These are phyloP conservation scores for Russula olivacea DNA, from an alignment of 768 basidiomycete genomes.

Conservation along the genomic window DNA sequence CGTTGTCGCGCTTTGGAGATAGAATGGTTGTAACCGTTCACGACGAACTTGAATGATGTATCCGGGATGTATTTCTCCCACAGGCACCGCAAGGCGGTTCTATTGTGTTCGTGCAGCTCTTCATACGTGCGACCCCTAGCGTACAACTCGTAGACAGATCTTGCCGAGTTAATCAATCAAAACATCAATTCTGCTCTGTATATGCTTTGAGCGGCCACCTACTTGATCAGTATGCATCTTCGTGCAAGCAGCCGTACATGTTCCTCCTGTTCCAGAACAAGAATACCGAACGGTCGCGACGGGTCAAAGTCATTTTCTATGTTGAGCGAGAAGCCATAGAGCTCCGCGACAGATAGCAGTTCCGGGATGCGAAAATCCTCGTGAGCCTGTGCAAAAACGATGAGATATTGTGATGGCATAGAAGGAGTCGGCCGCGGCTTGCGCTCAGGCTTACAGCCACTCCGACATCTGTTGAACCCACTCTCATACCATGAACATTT, in stretches of 20 bases:
- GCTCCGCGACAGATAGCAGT: conserved; percentile 67
- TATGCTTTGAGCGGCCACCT: conserved; percentile 31
- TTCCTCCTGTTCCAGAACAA: conserved; percentile 61
- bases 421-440: not conserved
- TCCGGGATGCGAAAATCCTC: conserved; percentile 81
- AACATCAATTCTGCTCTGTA: not conserved
- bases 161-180: conserved; percentile 6
- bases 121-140: conserved; percentile 65
- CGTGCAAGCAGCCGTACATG: conserved; percentile 68
- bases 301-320: conserved; percentile 44
- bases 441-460: no score
- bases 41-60: conserved; percentile 76
- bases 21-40: conserved; percentile 69
- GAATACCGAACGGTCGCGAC: conserved; percentile 66
- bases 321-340: conserved; percentile 57
- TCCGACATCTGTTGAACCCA: not conserved
- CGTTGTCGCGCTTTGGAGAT: conserved; percentile 62
- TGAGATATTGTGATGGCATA: conserved; percentile 39
- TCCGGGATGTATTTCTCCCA: conserved; percentile 58
- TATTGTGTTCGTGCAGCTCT: conserved; percentile 56
- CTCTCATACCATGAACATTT: not conserved
- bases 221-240: conserved; percentile 84
- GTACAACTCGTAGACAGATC: conserved; percentile 69
- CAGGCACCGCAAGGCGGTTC: conserved; percentile 33
- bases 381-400: conserved; percentile 79